Percentiles rank a stretch among this genome's conserved stretches.
These are phyloP conservation scores for Fusarium brachygibbosum DNA, from an alignment of 2,329 filamentous ascomycete genomes.

Conservation along the genomic window DNA sequence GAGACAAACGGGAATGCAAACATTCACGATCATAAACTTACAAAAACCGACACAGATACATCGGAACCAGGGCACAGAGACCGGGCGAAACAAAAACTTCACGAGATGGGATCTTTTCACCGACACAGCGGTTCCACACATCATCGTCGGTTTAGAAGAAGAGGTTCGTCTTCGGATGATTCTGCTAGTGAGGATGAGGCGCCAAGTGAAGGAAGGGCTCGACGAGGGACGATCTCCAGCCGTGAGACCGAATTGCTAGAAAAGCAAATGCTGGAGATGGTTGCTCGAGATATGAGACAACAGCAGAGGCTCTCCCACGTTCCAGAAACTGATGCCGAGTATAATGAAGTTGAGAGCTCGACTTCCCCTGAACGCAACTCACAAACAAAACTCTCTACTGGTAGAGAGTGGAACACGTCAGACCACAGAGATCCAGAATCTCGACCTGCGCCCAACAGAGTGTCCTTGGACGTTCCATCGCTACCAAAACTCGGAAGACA, in stretches of 20 bases:
- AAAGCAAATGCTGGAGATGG: slow-evolving; percentile 73
- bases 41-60: slow-evolving; percentile 57
- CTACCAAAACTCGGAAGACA: slow-evolving; percentile 53
- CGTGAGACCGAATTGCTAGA: slow-evolving; percentile 66
- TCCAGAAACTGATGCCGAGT: slow-evolving; percentile 52
- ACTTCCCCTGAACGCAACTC: slow-evolving; percentile 51
- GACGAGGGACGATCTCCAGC: slow-evolving; percentile 63
- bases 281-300: slow-evolving; percentile 64
- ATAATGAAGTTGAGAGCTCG: slow-evolving; percentile 53
- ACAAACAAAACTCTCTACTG: slow-evolving; percentile 50
- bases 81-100: slow-evolving; percentile 71
- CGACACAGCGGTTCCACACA: slow-evolving; percentile 65
- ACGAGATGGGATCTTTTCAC: slow-evolving; percentile 67
- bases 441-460: slow-evolving; percentile 43
- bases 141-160: slow-evolving; percentile 65
- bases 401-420: slow-evolving; percentile 55
- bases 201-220: slow-evolving; percentile 53
- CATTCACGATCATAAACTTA: slow-evolving; percentile 38
- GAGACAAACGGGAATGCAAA: slow-evolving; percentile 43
- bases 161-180: slow-evolving; percentile 66
- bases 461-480: slow-evolving; percentile 41
- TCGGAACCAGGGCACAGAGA: slow-evolving; percentile 68
- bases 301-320: slow-evolving; percentile 56
- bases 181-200: slow-evolving; percentile 69
- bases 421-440: slow-evolving; percentile 60